A percentile compares a stretch with the other conserved stretches of the same genome.
phyloP scores from a whole-genome alignment of 345 rosid genomes.

The Eucalyptus lansdowneana region DNA sequence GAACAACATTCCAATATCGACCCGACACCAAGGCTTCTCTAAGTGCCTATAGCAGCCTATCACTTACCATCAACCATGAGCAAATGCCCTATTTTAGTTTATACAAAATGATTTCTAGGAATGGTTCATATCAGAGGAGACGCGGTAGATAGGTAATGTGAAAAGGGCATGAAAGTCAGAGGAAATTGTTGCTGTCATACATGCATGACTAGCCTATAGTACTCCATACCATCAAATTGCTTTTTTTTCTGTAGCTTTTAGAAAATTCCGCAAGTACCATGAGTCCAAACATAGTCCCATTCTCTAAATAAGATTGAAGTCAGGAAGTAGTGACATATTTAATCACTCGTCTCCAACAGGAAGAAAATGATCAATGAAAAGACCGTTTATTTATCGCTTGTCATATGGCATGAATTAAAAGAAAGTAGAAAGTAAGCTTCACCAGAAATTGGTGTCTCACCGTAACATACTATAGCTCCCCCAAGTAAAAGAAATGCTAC shows the following conservation, averaged over 20 bases:
- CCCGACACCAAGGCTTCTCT: neutral
- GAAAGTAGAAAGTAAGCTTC: neutral
- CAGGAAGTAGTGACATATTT: neutral
- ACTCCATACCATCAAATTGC: neutral
- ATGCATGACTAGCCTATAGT: neutral
- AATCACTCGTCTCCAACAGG: neutral
- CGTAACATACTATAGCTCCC: conserved; percentile 27
- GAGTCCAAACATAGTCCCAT: neutral
- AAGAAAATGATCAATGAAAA: neutral
- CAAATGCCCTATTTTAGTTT: neutral
- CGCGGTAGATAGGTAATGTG: neutral
- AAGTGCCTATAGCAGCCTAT: neutral
- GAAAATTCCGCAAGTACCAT: neutral
- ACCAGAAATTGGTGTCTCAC: conserved; percentile 1
- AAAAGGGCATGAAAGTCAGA: neutral
- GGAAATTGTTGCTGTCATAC: neutral
- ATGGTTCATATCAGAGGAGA: neutral
- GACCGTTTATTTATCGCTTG: neutral
- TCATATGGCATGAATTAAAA: neutral
- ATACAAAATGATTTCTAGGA: neutral
- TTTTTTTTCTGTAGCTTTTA: neutral
- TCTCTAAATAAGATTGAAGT: neutral
- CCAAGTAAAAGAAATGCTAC: conserved; percentile 13
- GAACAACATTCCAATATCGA: neutral
- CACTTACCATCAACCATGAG: neutral